phyloP scores from a whole-genome alignment of 768 basidiomycete species.

The Jaapia argillacea region DNA sequence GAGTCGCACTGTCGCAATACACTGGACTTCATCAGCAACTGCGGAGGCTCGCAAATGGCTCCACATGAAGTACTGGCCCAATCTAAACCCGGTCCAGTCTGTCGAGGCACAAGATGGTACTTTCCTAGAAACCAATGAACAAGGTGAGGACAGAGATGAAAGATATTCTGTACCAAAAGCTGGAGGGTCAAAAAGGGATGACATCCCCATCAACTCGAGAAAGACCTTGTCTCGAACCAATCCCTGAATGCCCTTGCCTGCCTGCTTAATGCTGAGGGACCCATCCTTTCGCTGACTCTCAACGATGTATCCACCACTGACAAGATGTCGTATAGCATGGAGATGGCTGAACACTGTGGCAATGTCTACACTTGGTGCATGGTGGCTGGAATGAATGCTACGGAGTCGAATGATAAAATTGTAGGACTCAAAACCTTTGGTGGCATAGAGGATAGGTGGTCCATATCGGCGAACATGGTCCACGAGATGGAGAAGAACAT shows the following conservation, averaged over 20 bases:
- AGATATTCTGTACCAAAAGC: background rate
- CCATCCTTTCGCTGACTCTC: background rate
- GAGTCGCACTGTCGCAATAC: background rate
- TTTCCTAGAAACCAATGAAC: background rate
- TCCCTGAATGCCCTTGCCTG: background rate
- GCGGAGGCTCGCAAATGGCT: background rate
- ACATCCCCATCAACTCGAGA: background rate
- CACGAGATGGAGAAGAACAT: conserved; percentile 16
- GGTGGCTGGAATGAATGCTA: conserved; percentile 16
- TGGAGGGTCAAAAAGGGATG: background rate
- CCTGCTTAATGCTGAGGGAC: background rate
- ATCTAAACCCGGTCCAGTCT: too few relatives aligned
- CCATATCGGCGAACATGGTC: conserved; percentile 17
- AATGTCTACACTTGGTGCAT: conserved; percentile 17
- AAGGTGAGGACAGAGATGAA: background rate
- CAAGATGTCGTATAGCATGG: background rate
- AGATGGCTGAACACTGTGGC: conserved; percentile 1
- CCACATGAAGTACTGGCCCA: too few relatives aligned
- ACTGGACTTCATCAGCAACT: background rate
- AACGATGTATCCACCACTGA: background rate
- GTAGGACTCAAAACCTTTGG: conserved; percentile 20
- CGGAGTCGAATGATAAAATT: conserved; percentile 15
- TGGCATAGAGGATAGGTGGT: conserved; percentile 18
- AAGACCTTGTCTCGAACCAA: background rate
- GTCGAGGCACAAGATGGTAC: background rate